These are phyloP conservation scores for Sphaerostilbella broomeana DNA, from an alignment of 2,329 filamentous ascomycete genomes.

Conservation along the genomic window DNA sequence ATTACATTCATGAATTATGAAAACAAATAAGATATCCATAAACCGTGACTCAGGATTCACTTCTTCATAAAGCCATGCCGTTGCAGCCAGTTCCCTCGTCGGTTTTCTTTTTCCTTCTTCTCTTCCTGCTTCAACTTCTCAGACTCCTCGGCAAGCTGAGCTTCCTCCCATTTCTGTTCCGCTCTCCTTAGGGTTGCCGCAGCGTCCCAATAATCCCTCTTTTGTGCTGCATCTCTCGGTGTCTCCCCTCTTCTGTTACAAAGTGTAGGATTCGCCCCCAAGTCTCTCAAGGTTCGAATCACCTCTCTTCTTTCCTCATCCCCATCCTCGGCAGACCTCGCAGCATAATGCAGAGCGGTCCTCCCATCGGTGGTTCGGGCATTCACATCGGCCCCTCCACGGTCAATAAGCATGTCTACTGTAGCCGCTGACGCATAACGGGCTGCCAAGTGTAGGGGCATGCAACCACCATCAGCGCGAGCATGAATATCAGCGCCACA, in stretches of 20 bases:
- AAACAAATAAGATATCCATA: background rate
- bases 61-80: constrained; percentile 20
- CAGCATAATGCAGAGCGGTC: constrained; percentile 28
- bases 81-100: constrained; percentile 20
- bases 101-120: background rate
- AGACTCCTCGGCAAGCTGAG: constrained; percentile 19
- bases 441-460: constrained; percentile 26
- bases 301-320: constrained; percentile 27
- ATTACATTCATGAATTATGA: background rate
- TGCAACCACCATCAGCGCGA: constrained; percentile 25
- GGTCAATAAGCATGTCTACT: constrained; percentile 27
- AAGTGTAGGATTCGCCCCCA: constrained; percentile 24
- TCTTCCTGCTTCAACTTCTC: background rate
- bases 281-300: constrained; percentile 24
- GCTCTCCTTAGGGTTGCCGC: constrained; percentile 27
- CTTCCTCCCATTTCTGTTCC: constrained; percentile 29
- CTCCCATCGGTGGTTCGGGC: constrained; percentile 24
- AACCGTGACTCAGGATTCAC: background rate
- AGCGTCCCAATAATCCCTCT: constrained; percentile 26
- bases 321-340: constrained; percentile 23
- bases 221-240: constrained; percentile 27
- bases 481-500: constrained; percentile 21
- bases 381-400: constrained; percentile 24
- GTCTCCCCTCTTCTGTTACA: constrained; percentile 23
- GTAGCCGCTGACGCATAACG: constrained; percentile 24